A percentile compares a stretch with the other conserved stretches of the same genome.
Evolutionary conservation across 1,284 basidiomycete species (phyloP).

Genomic region (Phaffia rhodozyma): DNA sequence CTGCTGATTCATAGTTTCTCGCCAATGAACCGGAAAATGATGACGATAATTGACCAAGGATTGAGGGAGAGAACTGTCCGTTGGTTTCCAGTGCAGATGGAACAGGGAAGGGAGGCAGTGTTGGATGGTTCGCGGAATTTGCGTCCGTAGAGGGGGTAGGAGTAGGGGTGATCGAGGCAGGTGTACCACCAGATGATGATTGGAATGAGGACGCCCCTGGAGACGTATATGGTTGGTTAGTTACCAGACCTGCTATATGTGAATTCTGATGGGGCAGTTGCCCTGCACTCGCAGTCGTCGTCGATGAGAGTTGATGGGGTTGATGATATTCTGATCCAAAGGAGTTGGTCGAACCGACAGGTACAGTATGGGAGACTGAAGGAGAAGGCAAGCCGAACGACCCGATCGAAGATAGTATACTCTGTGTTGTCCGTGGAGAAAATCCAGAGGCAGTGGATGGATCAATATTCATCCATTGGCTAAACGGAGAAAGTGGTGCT

Average conservation of each 20-base stretch:
- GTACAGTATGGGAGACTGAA: neutral
- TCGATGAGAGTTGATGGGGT: neutral
- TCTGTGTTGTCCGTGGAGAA: no score
- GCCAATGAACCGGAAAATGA: slow-evolving; percentile 31
- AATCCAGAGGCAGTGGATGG: neutral
- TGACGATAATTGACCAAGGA: neutral
- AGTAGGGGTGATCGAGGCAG: no score
- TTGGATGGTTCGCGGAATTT: neutral
- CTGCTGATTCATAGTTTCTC: slow-evolving; percentile 49
- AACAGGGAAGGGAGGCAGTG: neutral
- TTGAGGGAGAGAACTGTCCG: neutral
- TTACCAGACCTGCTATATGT: neutral
- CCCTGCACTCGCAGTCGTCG: neutral
- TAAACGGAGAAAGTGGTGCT: slow-evolving; percentile 8
- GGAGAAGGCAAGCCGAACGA: neutral
- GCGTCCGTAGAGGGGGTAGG: neutral
- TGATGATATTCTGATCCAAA: neutral
- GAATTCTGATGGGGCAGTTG: neutral
- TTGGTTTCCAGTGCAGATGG: neutral
- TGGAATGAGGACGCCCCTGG: neutral
- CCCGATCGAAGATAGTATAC: neutral
- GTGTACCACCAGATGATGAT: no score
- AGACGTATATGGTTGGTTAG: neutral
- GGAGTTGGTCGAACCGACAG: neutral
- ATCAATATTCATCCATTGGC: slow-evolving; percentile 11